These are phyloP conservation scores for Debaryomyces sp. DNA, from an alignment of 1,139 yeast genomes.

Conservation along the genomic window DNA sequence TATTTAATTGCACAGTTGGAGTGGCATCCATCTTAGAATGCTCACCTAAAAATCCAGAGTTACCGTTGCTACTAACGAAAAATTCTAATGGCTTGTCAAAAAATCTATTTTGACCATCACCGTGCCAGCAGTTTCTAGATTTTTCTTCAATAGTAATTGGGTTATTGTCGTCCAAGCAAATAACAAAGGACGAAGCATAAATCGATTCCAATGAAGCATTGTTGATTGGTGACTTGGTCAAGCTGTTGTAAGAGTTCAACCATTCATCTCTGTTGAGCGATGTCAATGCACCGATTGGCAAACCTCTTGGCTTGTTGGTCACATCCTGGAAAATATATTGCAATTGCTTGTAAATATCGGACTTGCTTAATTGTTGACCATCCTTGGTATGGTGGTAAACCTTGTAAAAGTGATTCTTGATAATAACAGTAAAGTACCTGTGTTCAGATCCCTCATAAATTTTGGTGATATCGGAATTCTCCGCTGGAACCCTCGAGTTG, in stretches of 20 bases:
- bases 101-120: slow-evolving; percentile 87
- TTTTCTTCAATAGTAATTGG: slow-evolving; percentile 87
- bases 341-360: slow-evolving; percentile 69
- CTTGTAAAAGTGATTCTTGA: slow-evolving; percentile 82
- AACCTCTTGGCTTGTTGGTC: slow-evolving; percentile 36
- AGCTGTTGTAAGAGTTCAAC: slow-evolving; percentile 61
- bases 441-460: slow-evolving; percentile 53
- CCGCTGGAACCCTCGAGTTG: slow-evolving; percentile 78
- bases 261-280: slow-evolving; percentile 87
- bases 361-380: slow-evolving; percentile 59
- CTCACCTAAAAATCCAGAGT: slow-evolving; percentile 93
- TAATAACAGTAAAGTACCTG: slow-evolving; percentile 71
- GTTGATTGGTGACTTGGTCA: slow-evolving; percentile 60
- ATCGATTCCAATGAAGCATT: slow-evolving; percentile 65
- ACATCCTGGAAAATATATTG: slow-evolving; percentile 53
- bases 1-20: slow-evolving; percentile 88
- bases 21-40: slow-evolving; percentile 99
- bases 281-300: slow-evolving; percentile 78
- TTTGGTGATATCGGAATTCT: slow-evolving; percentile 58
- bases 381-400: slow-evolving; percentile 64
- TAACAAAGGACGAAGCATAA: slow-evolving; percentile 76
- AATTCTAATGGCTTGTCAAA: slow-evolving; percentile 92
- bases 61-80: slow-evolving; percentile 78
- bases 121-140: slow-evolving; percentile 91
- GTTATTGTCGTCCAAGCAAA: slow-evolving; percentile 72